phyloP scores from a whole-genome alignment of 2,329 filamentous ascomycete genomes.

The Ophiostoma fasciatum region DNA sequence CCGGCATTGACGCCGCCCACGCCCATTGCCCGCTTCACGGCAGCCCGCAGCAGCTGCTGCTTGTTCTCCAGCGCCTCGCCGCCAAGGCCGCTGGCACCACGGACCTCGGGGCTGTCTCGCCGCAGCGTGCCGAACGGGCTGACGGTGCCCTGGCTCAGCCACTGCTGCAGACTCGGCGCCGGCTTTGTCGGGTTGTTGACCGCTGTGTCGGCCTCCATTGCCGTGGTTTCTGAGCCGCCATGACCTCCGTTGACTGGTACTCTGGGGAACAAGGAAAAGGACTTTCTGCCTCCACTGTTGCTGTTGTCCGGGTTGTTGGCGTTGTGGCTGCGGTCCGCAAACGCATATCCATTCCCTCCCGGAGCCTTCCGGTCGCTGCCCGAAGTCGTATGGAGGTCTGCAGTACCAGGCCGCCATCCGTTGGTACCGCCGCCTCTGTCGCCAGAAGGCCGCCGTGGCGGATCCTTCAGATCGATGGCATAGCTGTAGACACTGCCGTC shows the following conservation, averaged over 20 bases:
- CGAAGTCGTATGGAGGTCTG: too few species aligned
- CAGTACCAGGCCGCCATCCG: conserved; percentile 1
- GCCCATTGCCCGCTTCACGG: conserved; percentile 7
- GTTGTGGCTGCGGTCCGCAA: too few species aligned
- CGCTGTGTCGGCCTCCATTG: too few species aligned
- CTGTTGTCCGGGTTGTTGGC: background rate
- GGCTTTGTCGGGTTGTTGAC: conserved; percentile 8
- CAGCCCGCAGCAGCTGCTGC: conserved; percentile 7
- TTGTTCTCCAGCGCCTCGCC: background rate
- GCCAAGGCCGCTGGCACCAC: background rate
- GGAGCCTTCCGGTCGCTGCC: too few species aligned
- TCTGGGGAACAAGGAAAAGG: too few species aligned
- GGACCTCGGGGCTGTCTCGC: too few species aligned
- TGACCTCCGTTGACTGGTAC: too few species aligned
- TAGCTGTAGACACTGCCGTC: conserved; percentile 11
- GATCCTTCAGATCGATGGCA: conserved; percentile 15
- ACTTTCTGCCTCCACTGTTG: background rate
- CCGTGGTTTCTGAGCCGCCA: too few species aligned
- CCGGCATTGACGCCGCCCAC: conserved; percentile 11
- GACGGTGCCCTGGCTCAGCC: conserved; percentile 20
- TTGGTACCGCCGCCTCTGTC: background rate
- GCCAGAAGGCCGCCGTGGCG: conserved; percentile 3
- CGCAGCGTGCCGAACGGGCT: conserved; percentile 21
- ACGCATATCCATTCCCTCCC: too few species aligned
- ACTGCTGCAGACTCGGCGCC: conserved; percentile 18